Conservation (phyloP, 192 early-diverging fungal genomes). For the Coemansia sp. region DNA sequence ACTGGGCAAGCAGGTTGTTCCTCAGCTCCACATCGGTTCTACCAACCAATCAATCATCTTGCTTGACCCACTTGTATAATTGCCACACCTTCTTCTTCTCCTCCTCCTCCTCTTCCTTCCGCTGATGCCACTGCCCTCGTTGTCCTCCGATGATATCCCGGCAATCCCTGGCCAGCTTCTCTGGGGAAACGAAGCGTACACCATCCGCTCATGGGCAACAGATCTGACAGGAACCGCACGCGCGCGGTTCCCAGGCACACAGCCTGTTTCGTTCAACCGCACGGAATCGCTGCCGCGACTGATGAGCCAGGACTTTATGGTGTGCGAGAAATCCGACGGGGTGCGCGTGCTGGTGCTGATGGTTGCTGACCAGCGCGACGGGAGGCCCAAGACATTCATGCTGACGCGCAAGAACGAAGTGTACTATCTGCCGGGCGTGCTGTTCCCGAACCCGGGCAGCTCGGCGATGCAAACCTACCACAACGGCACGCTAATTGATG, state of each 20-base stretch:
- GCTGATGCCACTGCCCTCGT: not conserved
- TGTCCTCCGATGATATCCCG: conserved; percentile 11
- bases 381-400: conserved; percentile 9
- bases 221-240: conserved; percentile 1
- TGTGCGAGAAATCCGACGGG: conserved; percentile 86
- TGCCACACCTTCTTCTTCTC: no score
- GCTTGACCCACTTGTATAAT: no score
- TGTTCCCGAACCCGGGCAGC: conserved; percentile 65
- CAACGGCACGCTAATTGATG: conserved; percentile 81
- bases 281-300: conserved; percentile 13
- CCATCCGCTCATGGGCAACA: conserved; percentile 16
- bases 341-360: conserved; percentile 64
- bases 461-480: conserved; percentile 53
- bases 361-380: not conserved
- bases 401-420: conserved; percentile 81
- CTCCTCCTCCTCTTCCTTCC: no score
- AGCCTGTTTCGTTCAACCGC: conserved; percentile 45
- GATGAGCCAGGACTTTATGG: conserved; percentile 59
- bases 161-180: conserved; percentile 24
- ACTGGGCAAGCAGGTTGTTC: no score
- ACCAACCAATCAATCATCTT: no score
- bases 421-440: conserved; percentile 60
- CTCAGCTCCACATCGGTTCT: no score
- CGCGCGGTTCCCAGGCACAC: conserved; percentile 34
- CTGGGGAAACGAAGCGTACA: not conserved